Evolutionary conservation across 805 yeast genomes (phyloP).

Genomic region (Candida ovalis): DNA sequence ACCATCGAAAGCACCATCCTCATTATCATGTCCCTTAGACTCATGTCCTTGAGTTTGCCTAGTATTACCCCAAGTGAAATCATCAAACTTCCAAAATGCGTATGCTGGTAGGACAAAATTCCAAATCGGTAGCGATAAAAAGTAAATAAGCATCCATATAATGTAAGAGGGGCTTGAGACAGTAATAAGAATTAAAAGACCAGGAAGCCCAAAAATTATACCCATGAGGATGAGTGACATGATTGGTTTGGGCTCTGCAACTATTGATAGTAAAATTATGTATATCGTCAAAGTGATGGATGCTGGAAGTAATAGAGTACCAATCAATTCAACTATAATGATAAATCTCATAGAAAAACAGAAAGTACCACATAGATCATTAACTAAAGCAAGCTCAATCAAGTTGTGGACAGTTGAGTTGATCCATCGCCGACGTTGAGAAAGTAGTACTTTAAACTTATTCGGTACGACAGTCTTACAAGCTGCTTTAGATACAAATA

Average conservation of each 20-base stretch:
- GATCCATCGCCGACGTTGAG: conserved; percentile 96
- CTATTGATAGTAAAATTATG: conserved; percentile 67
- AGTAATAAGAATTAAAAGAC: conserved; percentile 72
- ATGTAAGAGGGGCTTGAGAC: conserved; percentile 71
- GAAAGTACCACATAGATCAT: conserved; percentile 89
- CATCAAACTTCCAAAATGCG: conserved; percentile 94
- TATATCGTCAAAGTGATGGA: conserved; percentile 82
- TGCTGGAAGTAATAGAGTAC: conserved; percentile 85
- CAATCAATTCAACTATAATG: conserved; percentile 76
- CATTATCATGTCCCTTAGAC: conserved; percentile 63
- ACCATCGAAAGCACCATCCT: conserved; percentile 86
- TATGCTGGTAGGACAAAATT: conserved; percentile 82
- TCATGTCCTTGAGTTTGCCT: conserved; percentile 72
- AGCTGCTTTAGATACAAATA: conserved; percentile 86
- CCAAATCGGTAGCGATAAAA: conserved; percentile 89
- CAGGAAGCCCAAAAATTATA: conserved; percentile 82
- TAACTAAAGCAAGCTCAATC: conserved; percentile 79
- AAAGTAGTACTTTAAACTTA: conserved; percentile 68
- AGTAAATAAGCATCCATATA: conserved; percentile 74
- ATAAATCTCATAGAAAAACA: conserved; percentile 95
- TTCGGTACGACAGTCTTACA: conserved; percentile 92
- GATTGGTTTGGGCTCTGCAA: conserved; percentile 71
- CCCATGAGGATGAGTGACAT: conserved; percentile 73
- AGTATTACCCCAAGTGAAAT: conserved; percentile 95
- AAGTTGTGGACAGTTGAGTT: conserved; percentile 91